Conservation (phyloP, 2,329 filamentous ascomycete species). For the Scorias spongiosa region DNA sequence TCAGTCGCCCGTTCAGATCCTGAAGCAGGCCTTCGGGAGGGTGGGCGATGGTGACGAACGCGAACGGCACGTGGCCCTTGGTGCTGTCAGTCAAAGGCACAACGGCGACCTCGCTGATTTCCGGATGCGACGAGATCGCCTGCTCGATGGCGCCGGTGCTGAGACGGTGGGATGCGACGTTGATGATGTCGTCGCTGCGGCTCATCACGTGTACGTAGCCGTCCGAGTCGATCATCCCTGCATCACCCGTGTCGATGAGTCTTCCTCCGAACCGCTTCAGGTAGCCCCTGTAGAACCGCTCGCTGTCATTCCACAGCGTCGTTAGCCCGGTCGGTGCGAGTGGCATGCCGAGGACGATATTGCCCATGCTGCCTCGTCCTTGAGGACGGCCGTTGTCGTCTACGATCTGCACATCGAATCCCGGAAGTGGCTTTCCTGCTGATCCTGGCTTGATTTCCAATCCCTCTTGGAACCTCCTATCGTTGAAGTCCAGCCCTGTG, state of each 20-base stretch:
- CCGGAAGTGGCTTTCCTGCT: constrained; percentile 81
- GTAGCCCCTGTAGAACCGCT: constrained; percentile 74
- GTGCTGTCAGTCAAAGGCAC: constrained; percentile 71
- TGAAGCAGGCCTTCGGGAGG: constrained; percentile 35
- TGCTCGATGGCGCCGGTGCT: constrained; percentile 85
- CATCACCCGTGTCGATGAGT: constrained; percentile 86
- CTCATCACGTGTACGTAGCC: constrained; percentile 44
- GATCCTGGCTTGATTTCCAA: constrained; percentile 64
- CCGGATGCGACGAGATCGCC: constrained; percentile 66
- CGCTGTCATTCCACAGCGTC: constrained; percentile 72
- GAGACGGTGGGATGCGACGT: constrained; percentile 85
- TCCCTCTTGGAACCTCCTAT: constrained; percentile 29
- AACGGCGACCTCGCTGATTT: constrained; percentile 70
- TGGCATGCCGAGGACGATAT: constrained; percentile 73
- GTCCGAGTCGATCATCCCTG: constrained; percentile 68
- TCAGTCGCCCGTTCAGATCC: constrained; percentile 59
- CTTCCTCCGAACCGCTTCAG: constrained; percentile 64
- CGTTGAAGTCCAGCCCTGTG: constrained; percentile 39
- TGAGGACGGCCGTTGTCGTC: constrained; percentile 66
- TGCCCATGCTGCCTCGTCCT: constrained; percentile 63
- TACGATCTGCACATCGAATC: constrained; percentile 74
- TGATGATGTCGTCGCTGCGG: constrained; percentile 72
- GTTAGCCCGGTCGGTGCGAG: constrained; percentile 76
- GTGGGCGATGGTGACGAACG: constrained; percentile 55
- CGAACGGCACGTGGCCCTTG: constrained; percentile 85